Base-by-base conservation (phyloP, 495 filamentous ascomycete species). In the Penicillium crystallinum region DNA sequence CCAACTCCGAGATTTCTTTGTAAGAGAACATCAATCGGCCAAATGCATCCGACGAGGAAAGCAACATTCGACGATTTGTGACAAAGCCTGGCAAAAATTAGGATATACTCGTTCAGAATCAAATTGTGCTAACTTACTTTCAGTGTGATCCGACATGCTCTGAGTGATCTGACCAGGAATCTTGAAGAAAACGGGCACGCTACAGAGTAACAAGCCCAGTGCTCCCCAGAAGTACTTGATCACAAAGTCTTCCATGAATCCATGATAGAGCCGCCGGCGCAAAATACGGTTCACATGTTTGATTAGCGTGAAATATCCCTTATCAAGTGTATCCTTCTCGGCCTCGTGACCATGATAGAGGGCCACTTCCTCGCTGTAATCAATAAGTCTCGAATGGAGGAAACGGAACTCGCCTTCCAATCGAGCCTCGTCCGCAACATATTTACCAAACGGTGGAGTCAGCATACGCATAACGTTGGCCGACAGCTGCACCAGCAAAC, bases 191-290 rank as follows among this genome's bases (percentile, higher is more conserved):
- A 97, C 92, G 1, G 93, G 93, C 3, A 96, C 82, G 63, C 90
- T 92, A 74, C 95, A 97, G n/a, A 98, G 84, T 55, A 95, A 70
- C 59, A 97, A 78, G 6, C 93, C 93, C 40, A 98, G 58, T 4
- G 93, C 93, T 46, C 95, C 95, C 93, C 93, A 98, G 74, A 96
- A 93, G 63, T 98, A 98, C 71, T 98, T 98, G 61, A 97, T 92
- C 12, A 97, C 88, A 71, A 96, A 98, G 65, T 98, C 93, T 65
- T 98, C 95, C 93, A 97, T 97, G 55, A 98, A 85, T 11, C 90
- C 91, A 62, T 98, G 90, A 65, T 96, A 97, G 58, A 98, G 85
- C 23, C 93, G 80, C 51, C 89, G 75, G 30, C 91, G 78, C 35
- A 98, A 71, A 58, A 97, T 95, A 61, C 93, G 90, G 64, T 98